Conservation (phyloP, 1,284 basidiomycete species). For the Malassezia yamatoensis region DNA sequence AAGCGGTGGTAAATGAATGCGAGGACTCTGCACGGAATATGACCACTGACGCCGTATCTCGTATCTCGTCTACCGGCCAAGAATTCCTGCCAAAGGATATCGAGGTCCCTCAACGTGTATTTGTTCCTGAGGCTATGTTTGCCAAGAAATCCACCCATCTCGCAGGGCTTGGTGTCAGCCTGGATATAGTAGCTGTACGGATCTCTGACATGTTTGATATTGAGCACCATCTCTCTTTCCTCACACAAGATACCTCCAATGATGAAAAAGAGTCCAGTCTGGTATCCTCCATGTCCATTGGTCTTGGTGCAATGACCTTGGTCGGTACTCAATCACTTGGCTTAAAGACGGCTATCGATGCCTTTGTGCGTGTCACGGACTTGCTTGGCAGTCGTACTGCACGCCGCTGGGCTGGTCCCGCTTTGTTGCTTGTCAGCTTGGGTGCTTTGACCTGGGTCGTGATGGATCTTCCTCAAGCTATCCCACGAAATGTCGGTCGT, state of each 20-base stretch:
- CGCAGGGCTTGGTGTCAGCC: slow-evolving; percentile 33
- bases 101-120: slow-evolving; percentile 55
- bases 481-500: slow-evolving; percentile 65
- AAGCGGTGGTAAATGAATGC: slow-evolving; percentile 66
- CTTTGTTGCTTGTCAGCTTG: slow-evolving; percentile 62
- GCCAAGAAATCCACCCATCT: slow-evolving; percentile 52
- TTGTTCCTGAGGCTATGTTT: slow-evolving; percentile 96
- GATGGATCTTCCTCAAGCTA: slow-evolving; percentile 74
- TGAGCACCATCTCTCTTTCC: slow-evolving; percentile 54
- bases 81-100: slow-evolving; percentile 59
- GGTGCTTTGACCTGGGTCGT: slow-evolving; percentile 74
- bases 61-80: slow-evolving; percentile 62
- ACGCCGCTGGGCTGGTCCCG: slow-evolving; percentile 77
- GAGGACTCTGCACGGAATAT: slow-evolving; percentile 71
- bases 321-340: slow-evolving; percentile 71
- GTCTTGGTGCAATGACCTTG: slow-evolving; percentile 70
- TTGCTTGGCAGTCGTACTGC: slow-evolving; percentile 70
- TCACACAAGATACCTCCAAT: slow-evolving; percentile 17
- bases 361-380: slow-evolving; percentile 50
- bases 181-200: slow-evolving; percentile 46
- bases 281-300: slow-evolving; percentile 30
- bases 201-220: slow-evolving; percentile 77
- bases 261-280: slow-evolving; percentile 47
- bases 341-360: slow-evolving; percentile 37
- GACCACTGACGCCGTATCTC: slow-evolving; percentile 63